phyloP scores from a whole-genome alignment of 805 yeast species.

The Yamadazyma insecticola region DNA sequence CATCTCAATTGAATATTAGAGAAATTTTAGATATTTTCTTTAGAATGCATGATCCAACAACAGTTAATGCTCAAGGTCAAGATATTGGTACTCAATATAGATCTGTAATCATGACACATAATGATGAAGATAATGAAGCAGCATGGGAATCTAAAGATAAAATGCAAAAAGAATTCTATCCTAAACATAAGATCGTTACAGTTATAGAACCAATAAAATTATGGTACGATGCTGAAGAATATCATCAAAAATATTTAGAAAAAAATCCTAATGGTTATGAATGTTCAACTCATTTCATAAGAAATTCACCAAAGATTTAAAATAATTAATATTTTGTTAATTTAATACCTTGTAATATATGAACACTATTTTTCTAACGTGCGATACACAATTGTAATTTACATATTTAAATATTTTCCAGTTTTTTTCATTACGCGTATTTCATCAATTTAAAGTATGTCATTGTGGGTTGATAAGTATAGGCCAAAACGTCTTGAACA shows the following conservation, averaged over 20 bases:
- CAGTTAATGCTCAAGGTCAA: constrained; percentile 76
- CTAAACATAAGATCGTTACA: constrained; percentile 65
- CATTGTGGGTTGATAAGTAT: constrained; percentile 95
- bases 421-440: too few species aligned
- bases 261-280: constrained; percentile 84
- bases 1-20: constrained; percentile 50
- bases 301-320: constrained; percentile 53
- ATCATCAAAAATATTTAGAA: constrained; percentile 79
- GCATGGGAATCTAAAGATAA: constrained; percentile 46
- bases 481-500: constrained; percentile 67
- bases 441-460: too few species aligned
- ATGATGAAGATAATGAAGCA: constrained; percentile 42
- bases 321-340: too few species aligned
- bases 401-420: too few species aligned
- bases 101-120: constrained; percentile 69
- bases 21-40: constrained; percentile 81
- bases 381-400: too few species aligned
- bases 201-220: constrained; percentile 58
- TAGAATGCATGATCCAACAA: constrained; percentile 92
- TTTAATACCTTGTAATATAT: too few species aligned
- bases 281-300: constrained; percentile 82
- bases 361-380: too few species aligned
- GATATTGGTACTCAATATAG: constrained; percentile 90
- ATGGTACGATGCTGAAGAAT: constrained; percentile 94
- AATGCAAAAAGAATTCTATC: constrained; percentile 72